Percentiles rank a stretch among this genome's conserved stretches.
phyloP scores from a whole-genome alignment of 2,329 filamentous ascomycete genomes.

The Alternaria longipes region DNA sequence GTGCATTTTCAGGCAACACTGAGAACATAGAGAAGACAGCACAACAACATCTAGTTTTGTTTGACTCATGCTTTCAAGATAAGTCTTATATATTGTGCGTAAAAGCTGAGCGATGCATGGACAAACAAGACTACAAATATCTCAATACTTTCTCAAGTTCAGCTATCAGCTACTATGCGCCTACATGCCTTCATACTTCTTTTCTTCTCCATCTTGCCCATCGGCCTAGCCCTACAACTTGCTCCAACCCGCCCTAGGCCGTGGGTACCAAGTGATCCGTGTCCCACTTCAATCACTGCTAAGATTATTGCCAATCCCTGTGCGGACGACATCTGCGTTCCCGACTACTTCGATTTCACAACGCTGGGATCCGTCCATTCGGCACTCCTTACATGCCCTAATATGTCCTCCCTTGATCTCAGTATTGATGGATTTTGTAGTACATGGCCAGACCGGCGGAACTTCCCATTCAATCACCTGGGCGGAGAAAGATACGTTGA shows the following conservation, averaged over 20 bases:
- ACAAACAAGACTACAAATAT: background rate
- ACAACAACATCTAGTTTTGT: background rate
- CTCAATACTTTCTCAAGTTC: too few relatives aligned
- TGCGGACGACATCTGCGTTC: background rate
- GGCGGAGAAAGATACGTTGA: constrained; percentile 21
- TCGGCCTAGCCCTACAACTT: background rate
- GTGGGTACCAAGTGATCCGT: constrained; percentile 13
- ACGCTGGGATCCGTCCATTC: constrained; percentile 17
- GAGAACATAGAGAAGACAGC: background rate
- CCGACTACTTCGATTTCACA: background rate
- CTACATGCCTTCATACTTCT: background rate
- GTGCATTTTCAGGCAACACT: background rate
- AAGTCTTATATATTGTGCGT: background rate
- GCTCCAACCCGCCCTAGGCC: background rate
- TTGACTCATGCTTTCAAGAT: background rate
- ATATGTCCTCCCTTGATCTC: constrained; percentile 24
- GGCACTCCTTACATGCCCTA: constrained; percentile 21
- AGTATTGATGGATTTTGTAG: constrained; percentile 13
- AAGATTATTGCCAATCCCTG: constrained; percentile 3
- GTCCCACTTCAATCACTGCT: constrained; percentile 11
- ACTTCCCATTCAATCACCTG: constrained; percentile 20
- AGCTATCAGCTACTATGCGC: background rate
- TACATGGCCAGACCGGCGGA: constrained; percentile 9
- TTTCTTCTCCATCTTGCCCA: background rate
- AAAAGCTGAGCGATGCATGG: background rate